Base-by-base conservation (phyloP, 352 stramenopile species). In the Pythium grandisporangium region DNA sequence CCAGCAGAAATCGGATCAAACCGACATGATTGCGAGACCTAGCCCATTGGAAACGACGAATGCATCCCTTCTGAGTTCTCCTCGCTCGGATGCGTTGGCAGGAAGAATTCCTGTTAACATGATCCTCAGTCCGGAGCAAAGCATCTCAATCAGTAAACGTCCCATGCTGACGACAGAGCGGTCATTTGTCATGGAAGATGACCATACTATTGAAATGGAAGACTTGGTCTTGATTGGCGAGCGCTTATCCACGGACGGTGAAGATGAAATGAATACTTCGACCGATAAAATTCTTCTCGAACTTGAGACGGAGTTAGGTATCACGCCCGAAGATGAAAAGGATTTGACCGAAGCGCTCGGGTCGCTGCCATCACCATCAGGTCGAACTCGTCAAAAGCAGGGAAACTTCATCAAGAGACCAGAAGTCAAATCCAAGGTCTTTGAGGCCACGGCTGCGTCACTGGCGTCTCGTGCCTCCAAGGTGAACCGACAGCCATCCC, bases 151-250 rank as follows among this genome's bases (percentile, higher is more conserved):
- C 30, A 61, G 47, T 7, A 59, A 60, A 12, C 64, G 61, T 11
- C 52, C 58, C 19, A 81, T 85, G 37, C 54, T 85, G n/a, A 83
- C 65, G 42, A 85, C 70, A 5, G 72, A 85, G 27, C 57, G 63
- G 16, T 83, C 65, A 13, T 79, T 83, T 51, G 70, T 85, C 3
- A 79, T 85, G 43, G 69, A 81, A 22, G 57, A 73, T 14, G 58
- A 77, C 39, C 36, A 81, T 42, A 75, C 53, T 0, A 63, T 85
- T 30, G 59, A 81, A 39, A 72, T 63, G 1, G 69, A 81, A 26
- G 72, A 83, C 17, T 75, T 67, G 22, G 63, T 85, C 22, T 69
- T 85, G 22, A 67, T 85, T 12, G 56, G 63, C 5, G 69, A 81
- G 45, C 59, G 69, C 13, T 49, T 71, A 16, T 72, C 71, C 29